A percentile compares a stretch with the other conserved stretches of the same genome.
Evolutionary conservation across 192 early-diverging fungal species (phyloP).

Genomic region (Lobosporangium transversale): DNA sequence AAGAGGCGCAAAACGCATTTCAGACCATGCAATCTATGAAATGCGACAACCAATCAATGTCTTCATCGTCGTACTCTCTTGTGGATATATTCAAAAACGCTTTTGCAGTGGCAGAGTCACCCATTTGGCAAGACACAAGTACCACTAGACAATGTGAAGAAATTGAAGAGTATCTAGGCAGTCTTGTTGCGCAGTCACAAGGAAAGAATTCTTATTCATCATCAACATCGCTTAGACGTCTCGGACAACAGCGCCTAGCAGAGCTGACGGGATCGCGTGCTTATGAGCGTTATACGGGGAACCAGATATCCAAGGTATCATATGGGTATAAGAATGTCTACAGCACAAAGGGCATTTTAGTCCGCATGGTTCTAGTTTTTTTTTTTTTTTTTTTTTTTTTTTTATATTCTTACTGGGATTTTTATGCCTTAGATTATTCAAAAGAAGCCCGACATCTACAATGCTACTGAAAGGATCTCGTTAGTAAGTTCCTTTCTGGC

Average conservation of each 20-base stretch:
- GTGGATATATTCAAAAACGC: constrained; percentile 52
- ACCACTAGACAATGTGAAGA: constrained; percentile 69
- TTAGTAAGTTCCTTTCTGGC: constrained; percentile 80
- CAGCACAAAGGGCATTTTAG: no score
- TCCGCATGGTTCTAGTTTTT: not conserved
- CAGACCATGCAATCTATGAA: constrained; percentile 49
- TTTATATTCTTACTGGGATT: constrained; percentile 55
- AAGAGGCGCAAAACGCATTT: constrained; percentile 57
- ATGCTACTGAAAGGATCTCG: constrained; percentile 67
- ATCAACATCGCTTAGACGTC: not conserved
- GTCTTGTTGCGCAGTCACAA: no score
- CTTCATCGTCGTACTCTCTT: no score
- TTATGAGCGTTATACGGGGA: constrained; percentile 85
- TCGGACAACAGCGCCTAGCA: constrained; percentile 67
- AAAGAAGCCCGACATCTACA: constrained; percentile 46
- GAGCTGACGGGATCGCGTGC: constrained; percentile 76
- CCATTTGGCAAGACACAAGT: constrained; percentile 88
- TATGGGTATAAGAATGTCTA: constrained; percentile 22
- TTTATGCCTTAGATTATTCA: constrained; percentile 53
- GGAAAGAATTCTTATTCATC: no score
- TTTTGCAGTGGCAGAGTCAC: constrained; percentile 69
- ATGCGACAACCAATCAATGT: no score
- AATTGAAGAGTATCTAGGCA: constrained; percentile 70
- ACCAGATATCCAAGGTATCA: constrained; percentile 75
- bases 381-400: not conserved